These are phyloP conservation scores for Diaporthe batatas DNA, from an alignment of 2,329 filamentous ascomycete species.

Conservation along the genomic window DNA sequence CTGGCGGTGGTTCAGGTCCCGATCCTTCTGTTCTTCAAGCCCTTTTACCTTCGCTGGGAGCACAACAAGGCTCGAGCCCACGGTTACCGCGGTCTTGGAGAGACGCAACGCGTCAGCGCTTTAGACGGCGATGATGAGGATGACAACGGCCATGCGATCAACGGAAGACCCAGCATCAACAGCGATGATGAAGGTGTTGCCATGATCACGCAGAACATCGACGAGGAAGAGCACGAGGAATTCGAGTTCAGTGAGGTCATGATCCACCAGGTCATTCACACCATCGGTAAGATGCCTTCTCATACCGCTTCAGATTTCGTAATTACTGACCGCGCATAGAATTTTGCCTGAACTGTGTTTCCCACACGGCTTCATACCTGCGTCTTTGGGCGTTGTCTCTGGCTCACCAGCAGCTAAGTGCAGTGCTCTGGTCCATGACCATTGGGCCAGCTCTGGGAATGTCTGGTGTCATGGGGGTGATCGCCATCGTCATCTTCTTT, in stretches of 20 bases:
- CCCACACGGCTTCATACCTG: conserved; percentile 97
- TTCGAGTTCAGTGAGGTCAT: conserved; percentile 98
- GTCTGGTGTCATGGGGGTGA: conserved; percentile 76
- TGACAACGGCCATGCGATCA: conserved; percentile 74
- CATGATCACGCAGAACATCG: conserved; percentile 89
- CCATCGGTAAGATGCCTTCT: conserved; percentile 78
- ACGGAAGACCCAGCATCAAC: conserved; percentile 63
- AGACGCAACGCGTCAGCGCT: conserved; percentile 88
- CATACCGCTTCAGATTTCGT: background rate
- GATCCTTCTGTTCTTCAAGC: conserved; percentile 92
- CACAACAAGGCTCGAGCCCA: conserved; percentile 88
- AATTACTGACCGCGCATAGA: conserved; percentile 66
- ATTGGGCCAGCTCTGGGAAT: conserved; percentile 80
- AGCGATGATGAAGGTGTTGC: conserved; percentile 85
- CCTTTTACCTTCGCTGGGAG: conserved; percentile 93
- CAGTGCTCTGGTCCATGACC: conserved; percentile 98
- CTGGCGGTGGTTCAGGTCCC: conserved; percentile 90
- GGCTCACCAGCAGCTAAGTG: conserved; percentile 95
- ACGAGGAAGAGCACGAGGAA: conserved; percentile 88
- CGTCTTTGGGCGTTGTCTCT: conserved; percentile 98
- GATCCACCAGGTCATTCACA: conserved; percentile 99
- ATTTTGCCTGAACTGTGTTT: conserved; percentile 99
- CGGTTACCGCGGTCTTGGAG: conserved; percentile 94
- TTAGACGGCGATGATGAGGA: conserved; percentile 89
- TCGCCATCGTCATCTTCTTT: conserved; percentile 87